Percentiles rank a stretch among this genome's conserved stretches.
phyloP scores from a whole-genome alignment of 768 basidiomycete genomes.

The Tricholoma flavovirens region DNA sequence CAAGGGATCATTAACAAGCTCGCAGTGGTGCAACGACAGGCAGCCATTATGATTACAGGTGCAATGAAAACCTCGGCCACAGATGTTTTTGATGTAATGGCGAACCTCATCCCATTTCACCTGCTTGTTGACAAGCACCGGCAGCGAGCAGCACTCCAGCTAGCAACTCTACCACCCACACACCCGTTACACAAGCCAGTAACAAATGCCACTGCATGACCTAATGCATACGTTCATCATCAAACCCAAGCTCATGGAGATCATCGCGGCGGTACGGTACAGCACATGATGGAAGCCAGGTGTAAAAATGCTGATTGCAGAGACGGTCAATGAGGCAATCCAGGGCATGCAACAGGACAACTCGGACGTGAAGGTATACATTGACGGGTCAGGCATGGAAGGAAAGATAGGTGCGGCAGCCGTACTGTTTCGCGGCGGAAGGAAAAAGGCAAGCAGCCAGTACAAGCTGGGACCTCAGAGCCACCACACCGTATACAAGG shows the following conservation, averaged over 20 bases:
- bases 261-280: neutral
- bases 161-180: neutral
- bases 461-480: constrained; percentile 11
- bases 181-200: neutral
- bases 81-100: constrained; percentile 15
- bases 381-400: constrained; percentile 1
- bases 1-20: constrained; percentile 8
- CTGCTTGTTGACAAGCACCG: neutral
- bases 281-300: neutral
- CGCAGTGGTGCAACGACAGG: constrained; percentile 12
- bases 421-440: constrained; percentile 3
- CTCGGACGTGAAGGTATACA: constrained; percentile 6
- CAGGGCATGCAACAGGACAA: neutral
- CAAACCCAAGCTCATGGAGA: no score
- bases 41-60: constrained; percentile 18
- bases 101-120: neutral
- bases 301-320: constrained; percentile 2
- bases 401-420: constrained; percentile 9
- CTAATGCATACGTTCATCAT: no score
- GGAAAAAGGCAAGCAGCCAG: neutral
- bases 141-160: neutral
- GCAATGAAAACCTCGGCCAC: constrained; percentile 14
- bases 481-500: constrained; percentile 12
- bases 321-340: neutral
- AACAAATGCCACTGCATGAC: no score